Conservation (phyloP, 169 alveolate genomes). For the Theileria parva region DNA sequence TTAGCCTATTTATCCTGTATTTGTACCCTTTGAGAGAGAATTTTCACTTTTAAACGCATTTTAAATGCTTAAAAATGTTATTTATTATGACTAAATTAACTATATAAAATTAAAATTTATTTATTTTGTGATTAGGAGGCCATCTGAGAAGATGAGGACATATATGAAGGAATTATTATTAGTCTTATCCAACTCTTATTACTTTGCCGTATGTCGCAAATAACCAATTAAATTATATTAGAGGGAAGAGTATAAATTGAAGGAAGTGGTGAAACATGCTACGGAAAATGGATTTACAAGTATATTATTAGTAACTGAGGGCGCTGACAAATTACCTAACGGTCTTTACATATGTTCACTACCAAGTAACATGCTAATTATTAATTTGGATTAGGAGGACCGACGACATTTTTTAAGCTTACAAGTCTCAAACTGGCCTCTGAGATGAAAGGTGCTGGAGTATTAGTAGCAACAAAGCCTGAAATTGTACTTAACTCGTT, state of each 20-base stretch:
- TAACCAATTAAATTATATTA: neutral
- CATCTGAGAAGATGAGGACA: slow-evolving; percentile 66
- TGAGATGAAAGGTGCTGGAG: slow-evolving; percentile 66
- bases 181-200: slow-evolving; percentile 40
- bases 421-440: slow-evolving; percentile 58
- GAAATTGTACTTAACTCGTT: slow-evolving; percentile 95
- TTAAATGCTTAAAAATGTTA: no score
- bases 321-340: slow-evolving; percentile 53
- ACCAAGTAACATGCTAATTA: slow-evolving; percentile 28
- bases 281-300: slow-evolving; percentile 41
- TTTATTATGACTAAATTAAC: no score
- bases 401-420: slow-evolving; percentile 57
- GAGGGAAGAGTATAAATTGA: slow-evolving; percentile 61
- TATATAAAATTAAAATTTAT: neutral
- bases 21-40: no score
- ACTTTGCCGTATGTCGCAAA: slow-evolving; percentile 47
- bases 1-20: no score
- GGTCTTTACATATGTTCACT: slow-evolving; percentile 57
- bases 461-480: slow-evolving; percentile 86
- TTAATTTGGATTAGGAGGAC: slow-evolving; percentile 26
- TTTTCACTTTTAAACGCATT: no score
- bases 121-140: slow-evolving; percentile 26
- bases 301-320: slow-evolving; percentile 61
- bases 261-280: slow-evolving; percentile 41
- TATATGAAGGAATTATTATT: slow-evolving; percentile 62